A percentile compares a stretch with the other conserved stretches of the same genome.
These are phyloP conservation scores for Venturia pyrina DNA, from an alignment of 2,329 filamentous ascomycete species.

Conservation along the genomic window DNA sequence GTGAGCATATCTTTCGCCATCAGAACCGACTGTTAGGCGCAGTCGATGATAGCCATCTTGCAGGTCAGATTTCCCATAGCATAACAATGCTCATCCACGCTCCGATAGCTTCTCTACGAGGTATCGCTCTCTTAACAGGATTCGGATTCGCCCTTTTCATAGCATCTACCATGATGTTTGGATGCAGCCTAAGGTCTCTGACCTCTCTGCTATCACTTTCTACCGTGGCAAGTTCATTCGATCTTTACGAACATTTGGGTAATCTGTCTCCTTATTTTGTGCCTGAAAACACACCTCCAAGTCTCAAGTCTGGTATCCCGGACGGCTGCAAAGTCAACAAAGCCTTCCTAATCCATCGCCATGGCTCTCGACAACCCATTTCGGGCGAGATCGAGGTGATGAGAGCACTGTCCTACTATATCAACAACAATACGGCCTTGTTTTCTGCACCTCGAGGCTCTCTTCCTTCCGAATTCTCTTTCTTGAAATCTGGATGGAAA, in stretches of 20 bases:
- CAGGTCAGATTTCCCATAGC: not conserved
- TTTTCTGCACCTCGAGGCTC: conserved; percentile 10
- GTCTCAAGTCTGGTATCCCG: conserved; percentile 12
- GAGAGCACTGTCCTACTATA: conserved; percentile 13
- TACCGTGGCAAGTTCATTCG: not conserved
- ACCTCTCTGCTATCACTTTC: not conserved
- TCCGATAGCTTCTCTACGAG: not conserved
- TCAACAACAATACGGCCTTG: conserved; percentile 14
- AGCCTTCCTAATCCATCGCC: conserved; percentile 13
- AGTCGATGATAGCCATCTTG: not conserved
- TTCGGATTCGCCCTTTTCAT: too few species aligned
- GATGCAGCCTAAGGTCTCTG: not conserved
- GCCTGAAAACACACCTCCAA: conserved; percentile 12
- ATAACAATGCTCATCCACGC: not conserved
- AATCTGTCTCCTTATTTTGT: conserved; percentile 13
- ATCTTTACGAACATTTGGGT: conserved; percentile 13
- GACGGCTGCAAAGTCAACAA: conserved; percentile 12
- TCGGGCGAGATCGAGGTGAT: conserved; percentile 11
- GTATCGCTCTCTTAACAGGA: not conserved
- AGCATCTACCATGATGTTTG: not conserved
- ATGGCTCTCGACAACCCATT: conserved; percentile 14
- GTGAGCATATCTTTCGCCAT: not conserved
- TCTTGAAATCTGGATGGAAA: conserved; percentile 12
- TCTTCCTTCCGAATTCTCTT: conserved; percentile 11
- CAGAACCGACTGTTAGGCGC: not conserved